Base-by-base conservation (phyloP, 305 asterid genomes). In the Solanum hybrid region DNA sequence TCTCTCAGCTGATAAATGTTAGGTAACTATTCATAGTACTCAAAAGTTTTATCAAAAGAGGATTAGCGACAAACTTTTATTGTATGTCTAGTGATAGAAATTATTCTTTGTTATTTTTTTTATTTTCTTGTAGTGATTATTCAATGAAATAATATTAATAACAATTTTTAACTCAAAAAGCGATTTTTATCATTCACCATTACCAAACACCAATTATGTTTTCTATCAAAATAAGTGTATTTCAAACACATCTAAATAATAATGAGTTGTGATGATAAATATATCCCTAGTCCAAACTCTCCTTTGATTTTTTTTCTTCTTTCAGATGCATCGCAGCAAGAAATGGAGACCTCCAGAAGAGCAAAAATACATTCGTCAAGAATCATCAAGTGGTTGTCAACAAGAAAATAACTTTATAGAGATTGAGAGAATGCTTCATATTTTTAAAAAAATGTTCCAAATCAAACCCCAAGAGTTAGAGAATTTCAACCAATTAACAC, bases 271-370 rank as follows among this genome's bases (percentile, higher is more conserved):
- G 5, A 5, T 78, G 46, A 77, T 77, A 77, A 77, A 9, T 77
- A 34, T 34, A 77, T 77, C 10, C 29, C 12, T 79, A 16, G 20
- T 79, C 22, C 22, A 36, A 56, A 37, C 22, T n/a, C 1, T 85
- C n/a, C 12, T 69, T 86, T 31, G 69, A 2, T 56, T 66, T 56
- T 16, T 64, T 5, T 32, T 56, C 24, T 86, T 35, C 46, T 77
- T 10, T 75, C 35, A 91, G 89, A 89, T 89, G 88, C 89, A 90
- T 85, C 91, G 89, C 6, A 76, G 10, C 22, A 51, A 91, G 51
- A 80, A 80, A 1, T 91, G 89, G 92, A n/a, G 31, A 46, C 3
- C 80, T 42, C 88, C 60, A 5, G 32, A 38, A 7, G 12, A 64
- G 27, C 6, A 1, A 64, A 64, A 64, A 64, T 64, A 22, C 13